Conservation (phyloP, 176 grass and related monocot species). For the Zea luxurians region DNA sequence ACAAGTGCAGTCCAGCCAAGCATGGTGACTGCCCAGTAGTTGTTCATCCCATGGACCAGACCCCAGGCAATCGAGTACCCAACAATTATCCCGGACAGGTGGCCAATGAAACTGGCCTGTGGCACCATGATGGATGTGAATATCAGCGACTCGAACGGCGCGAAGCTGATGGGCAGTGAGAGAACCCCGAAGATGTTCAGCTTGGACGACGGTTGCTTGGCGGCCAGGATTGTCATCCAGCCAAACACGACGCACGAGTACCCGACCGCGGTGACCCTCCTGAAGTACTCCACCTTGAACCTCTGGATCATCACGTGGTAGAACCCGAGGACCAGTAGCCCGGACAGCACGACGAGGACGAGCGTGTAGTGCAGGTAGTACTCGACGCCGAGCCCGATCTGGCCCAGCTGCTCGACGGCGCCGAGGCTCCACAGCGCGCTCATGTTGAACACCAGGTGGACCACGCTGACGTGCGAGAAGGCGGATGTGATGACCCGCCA, state of each 20-base stretch:
- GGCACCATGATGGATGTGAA: conserved; percentile 98
- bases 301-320: conserved; percentile 85
- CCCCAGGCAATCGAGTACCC: conserved; percentile 94
- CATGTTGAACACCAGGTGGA: conserved; percentile 98
- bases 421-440: conserved; percentile 97
- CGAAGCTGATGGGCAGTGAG: conserved; percentile 91
- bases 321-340: conserved; percentile 67
- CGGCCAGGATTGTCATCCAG: conserved; percentile 97
- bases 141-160: conserved; percentile 89
- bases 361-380: conserved; percentile 94
- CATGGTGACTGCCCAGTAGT: conserved; percentile 92
- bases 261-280: conserved; percentile 81
- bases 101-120: conserved; percentile 94
- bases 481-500: conserved; percentile 88
- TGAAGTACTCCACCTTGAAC: conserved; percentile 91
- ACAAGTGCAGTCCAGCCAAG: conserved; percentile 79
- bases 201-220: conserved; percentile 87
- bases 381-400: conserved; percentile 69
- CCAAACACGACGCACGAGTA: conserved; percentile 97
- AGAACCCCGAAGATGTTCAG: conserved; percentile 89
- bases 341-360: conserved; percentile 73
- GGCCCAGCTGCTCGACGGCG: conserved; percentile 63
- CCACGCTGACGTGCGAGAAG: conserved; percentile 90
- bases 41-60: conserved; percentile 91
- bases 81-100: conserved; percentile 80